Base-by-base conservation (phyloP, 2,329 filamentous ascomycete genomes). In the Epichloe gansuensis region DNA sequence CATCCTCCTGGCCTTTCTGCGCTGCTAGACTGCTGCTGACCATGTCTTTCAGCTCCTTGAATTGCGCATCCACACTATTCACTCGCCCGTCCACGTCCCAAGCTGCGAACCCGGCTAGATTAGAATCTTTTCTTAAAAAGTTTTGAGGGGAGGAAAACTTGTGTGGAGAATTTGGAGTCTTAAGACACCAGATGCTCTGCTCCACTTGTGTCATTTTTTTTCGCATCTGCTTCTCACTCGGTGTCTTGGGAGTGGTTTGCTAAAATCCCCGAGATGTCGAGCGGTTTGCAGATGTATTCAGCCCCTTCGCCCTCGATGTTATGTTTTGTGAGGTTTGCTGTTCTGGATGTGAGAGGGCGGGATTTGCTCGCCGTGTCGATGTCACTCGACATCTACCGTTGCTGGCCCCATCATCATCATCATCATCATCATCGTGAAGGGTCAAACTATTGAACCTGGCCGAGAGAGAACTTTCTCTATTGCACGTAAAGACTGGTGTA, bases 41-140 rank as follows among this genome's bases (percentile, higher is more conserved):
- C 56, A 85, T 83, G 53, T 84, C 76, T 61, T 85, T 84, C 55
- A 97, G 74, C 54, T 77, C 74, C 47, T 78, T 76, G 63, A 89
- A 89, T 61, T 91, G 76, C 17, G 75, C 73, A 60, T 95, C 87
- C 69, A 96, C 84, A 54, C 82, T 78, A 56, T 83, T 82, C 58
- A 96, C 77, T 57, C 84, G 81, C 55, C 80, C 80, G 60, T 89
- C 84, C 58, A 89, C 81, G 65, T 96, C 89, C 77, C 85, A 91
- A 61, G 78, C 85, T 87, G 77, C 57, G 68, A 73, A 79, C 36
- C 65, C 68, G 60, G 72, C 75, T 58, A 78, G 70, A 76, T 87
- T 84, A 82, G 89, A 88, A 74, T 83, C 71, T 71, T 82, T 85
- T 58, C 77, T 84, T 61, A 91, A 73, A 72, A 77, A 90, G 1